Conservation (phyloP, 345 rosid species). For the Mangifera indica region DNA sequence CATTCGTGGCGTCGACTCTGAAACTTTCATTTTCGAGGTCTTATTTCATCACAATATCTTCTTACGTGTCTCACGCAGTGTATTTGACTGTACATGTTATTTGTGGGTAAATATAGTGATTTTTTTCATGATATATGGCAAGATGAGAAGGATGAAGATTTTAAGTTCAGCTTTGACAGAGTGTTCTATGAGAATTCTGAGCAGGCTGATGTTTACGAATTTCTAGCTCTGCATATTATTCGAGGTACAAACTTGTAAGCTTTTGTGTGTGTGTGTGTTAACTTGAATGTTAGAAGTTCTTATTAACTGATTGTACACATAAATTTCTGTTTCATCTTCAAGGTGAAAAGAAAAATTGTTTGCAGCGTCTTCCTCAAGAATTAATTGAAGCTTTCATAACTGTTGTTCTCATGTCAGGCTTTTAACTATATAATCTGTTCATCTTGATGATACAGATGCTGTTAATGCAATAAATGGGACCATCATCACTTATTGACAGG, state of each 20-base stretch:
- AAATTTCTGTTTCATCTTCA: neutral
- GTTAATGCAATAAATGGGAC: slow-evolving; percentile 70
- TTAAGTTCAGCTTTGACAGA: slow-evolving; percentile 57
- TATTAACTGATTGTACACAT: slow-evolving; percentile 6
- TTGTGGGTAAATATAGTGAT: neutral
- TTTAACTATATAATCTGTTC: slow-evolving; percentile 4
- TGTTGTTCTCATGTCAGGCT: neutral
- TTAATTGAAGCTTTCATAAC: too few relatives aligned
- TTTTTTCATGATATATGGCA: slow-evolving; percentile 23
- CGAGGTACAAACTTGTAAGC: slow-evolving; percentile 39
- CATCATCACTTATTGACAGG: slow-evolving; percentile 90
- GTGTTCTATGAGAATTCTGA: slow-evolving; percentile 58
- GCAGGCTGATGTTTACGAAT: slow-evolving; percentile 62
- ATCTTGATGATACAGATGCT: slow-evolving; percentile 46
- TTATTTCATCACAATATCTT: neutral
- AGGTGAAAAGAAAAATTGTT: neutral
- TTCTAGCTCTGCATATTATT: slow-evolving; percentile 68
- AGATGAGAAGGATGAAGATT: slow-evolving; percentile 74
- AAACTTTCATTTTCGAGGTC: slow-evolving; percentile 67
- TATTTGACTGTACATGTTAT: neutral
- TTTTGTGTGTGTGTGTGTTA: slow-evolving; percentile 2
- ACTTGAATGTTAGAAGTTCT: neutral
- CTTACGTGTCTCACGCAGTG: neutral
- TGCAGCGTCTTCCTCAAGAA: too few relatives aligned
- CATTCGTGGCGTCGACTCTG: slow-evolving; percentile 49